A percentile compares a stretch with the other conserved stretches of the same genome.
phyloP scores from a whole-genome alignment of 371 early-diverging fungal species.

The Mortierella sp. region DNA sequence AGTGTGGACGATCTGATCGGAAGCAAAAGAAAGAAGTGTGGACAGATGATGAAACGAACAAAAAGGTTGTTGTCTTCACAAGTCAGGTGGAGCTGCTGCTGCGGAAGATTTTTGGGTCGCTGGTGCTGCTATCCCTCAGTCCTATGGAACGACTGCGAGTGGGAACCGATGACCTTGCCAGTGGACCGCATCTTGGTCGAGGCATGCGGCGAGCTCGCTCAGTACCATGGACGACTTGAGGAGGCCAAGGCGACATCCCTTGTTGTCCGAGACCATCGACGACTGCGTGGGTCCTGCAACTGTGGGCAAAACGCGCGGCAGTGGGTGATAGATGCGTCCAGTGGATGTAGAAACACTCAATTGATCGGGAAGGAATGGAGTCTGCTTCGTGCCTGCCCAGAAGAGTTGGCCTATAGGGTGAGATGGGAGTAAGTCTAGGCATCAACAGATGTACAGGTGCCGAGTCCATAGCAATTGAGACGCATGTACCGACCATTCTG shows the following conservation, averaged over 20 bases:
- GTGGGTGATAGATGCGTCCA: constrained; percentile 47
- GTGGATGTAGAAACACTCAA: constrained; percentile 30
- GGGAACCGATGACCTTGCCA: constrained; percentile 34
- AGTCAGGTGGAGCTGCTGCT: no score
- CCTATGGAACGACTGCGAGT: not conserved
- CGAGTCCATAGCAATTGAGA: no score
- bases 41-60: no score
- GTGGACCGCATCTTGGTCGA: constrained; percentile 19
- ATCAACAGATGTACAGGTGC: no score
- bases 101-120: no score
- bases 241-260: constrained; percentile 17
- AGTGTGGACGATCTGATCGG: no score
- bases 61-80: no score
- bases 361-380: constrained; percentile 35
- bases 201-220: constrained; percentile 27
- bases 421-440: no score
- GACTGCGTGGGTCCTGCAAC: not conserved
- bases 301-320: constrained; percentile 16
- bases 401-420: constrained; percentile 20
- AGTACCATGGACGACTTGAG: constrained; percentile 45
- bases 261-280: not conserved
- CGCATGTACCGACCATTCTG: constrained; percentile 13
- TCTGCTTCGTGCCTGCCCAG: constrained; percentile 42
- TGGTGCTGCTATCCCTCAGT: no score
- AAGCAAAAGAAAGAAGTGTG: no score